A percentile compares a stretch with the other conserved stretches of the same genome.
Evolutionary conservation across 2,329 filamentous ascomycete genomes (phyloP).

Genomic region (Fusarium sambucinum): DNA sequence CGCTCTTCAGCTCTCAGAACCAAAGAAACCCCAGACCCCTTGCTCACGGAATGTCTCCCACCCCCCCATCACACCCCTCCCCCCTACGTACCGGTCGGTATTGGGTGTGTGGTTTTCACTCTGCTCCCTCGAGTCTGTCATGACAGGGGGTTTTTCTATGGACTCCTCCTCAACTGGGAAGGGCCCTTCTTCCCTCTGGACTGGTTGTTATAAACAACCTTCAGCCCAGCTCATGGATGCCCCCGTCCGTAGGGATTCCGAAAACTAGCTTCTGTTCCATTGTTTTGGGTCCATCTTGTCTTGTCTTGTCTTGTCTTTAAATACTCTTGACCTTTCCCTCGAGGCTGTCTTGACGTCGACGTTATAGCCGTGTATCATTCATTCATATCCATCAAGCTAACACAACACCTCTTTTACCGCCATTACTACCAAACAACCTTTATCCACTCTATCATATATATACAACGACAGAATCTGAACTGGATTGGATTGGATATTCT

Average conservation of each 20-base stretch:
- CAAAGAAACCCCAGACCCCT: conserved; percentile 34
- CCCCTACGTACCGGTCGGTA: conserved; percentile 9
- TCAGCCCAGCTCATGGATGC: conserved; percentile 33
- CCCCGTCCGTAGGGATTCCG: conserved; percentile 40
- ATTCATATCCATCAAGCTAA: conserved; percentile 26
- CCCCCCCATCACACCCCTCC: background rate
- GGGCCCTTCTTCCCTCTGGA: background rate
- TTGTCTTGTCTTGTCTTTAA: conserved; percentile 41
- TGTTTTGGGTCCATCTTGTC: conserved; percentile 44
- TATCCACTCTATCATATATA: conserved; percentile 9
- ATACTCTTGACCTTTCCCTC: conserved; percentile 41
- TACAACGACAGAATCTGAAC: background rate
- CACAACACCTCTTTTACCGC: conserved; percentile 11
- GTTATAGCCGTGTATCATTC: conserved; percentile 17
- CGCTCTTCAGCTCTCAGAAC: conserved; percentile 38
- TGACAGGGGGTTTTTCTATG: conserved; percentile 39
- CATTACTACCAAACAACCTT: conserved; percentile 16
- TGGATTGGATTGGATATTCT: background rate
- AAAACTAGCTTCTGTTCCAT: conserved; percentile 37
- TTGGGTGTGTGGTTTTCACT: conserved; percentile 11
- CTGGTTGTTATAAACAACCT: conserved; percentile 46
- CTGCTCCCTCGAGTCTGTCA: conserved; percentile 33
- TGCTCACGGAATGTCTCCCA: conserved; percentile 12
- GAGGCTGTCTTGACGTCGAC: conserved; percentile 27
- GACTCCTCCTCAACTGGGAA: background rate